phyloP scores from a whole-genome alignment of 202 grass and related monocot species.

The Bolboschoenoplectus hybrid region DNA sequence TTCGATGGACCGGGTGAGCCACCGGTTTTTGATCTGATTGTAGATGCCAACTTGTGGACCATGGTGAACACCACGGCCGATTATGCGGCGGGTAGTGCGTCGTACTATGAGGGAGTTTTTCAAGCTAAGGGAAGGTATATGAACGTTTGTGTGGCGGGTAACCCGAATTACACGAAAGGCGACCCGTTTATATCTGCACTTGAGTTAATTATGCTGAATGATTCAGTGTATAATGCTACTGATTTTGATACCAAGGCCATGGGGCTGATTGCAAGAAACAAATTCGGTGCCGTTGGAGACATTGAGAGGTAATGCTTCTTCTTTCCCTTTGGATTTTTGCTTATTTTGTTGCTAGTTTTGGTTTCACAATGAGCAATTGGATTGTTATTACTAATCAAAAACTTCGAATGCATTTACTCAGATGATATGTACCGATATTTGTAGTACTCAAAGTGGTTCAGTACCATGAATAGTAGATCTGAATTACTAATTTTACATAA shows the following conservation, averaged over 20 bases:
- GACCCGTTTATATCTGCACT: constrained; percentile 81
- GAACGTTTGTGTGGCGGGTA: constrained; percentile 70
- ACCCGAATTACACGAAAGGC: constrained; percentile 61
- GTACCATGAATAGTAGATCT: constrained; percentile 2
- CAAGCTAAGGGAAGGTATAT: constrained; percentile 51
- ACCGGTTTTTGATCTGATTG: constrained; percentile 79
- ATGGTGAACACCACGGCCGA: constrained; percentile 77
- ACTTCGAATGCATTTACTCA: background rate
- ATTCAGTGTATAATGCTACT: constrained; percentile 87
- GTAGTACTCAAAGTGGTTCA: background rate
- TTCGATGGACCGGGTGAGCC: constrained; percentile 47
- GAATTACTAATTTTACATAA: background rate
- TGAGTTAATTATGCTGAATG: constrained; percentile 70
- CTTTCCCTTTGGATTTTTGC: constrained; percentile 1
- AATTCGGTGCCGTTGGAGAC: constrained; percentile 64
- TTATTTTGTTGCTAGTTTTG: background rate
- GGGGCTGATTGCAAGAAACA: constrained; percentile 83
- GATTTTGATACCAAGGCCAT: constrained; percentile 60
- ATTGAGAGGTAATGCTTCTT: constrained; percentile 55
- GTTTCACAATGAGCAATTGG: background rate
- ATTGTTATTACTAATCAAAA: background rate
- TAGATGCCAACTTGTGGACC: constrained; percentile 85
- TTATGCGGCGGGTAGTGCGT: constrained; percentile 52
- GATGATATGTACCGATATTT: background rate
- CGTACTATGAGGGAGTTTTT: constrained; percentile 92